Evolutionary conservation across 2,329 filamentous ascomycete genomes (phyloP), one percentile per base, ranked within the genome.

Genomic region (Nothopassalora personata): DNA sequence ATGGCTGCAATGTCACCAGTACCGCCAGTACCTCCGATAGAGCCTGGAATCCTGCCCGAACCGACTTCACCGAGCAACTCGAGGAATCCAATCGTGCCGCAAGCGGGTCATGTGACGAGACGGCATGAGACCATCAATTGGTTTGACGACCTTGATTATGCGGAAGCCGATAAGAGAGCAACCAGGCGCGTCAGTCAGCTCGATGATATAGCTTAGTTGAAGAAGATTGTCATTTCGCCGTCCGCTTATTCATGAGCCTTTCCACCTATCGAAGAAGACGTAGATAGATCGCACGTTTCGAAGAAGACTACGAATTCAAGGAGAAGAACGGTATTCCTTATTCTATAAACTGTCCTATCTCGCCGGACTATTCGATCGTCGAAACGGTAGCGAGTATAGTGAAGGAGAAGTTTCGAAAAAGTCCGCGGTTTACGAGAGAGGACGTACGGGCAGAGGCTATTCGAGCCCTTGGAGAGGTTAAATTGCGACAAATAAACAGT

Each of bases 111-210:
- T 55, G 63, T 60, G 23, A 53, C 52, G 13, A 50, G n/a, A 45
- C 59, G 63, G 50, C 63, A 65, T 57, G 61, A 56, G 18, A 63
- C 58, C 34, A 63, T 57, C 43, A 57, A 58, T 55, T 59, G 54
- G 58, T 62, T 60, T 36, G 60, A 64, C 33, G 60, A 64, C 33
- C 58, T 57, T 27, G 53, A 59, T 46, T 28, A 36, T 34, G 50
- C 57, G 30, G 34, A 59, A 30, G 55, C 56, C n/a, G 57, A 55
- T 27, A n/a, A 28, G 43, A 43, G 30, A 43, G 27, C 4, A 30
- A 47, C 34, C 13, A 57, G 48, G n/a, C 31, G 48, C 4, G 39
- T 45, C 10, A 54, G 52, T 46, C 30, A 27, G 23, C 39, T 54
- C 19, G 52, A 54, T 46, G 52, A 45, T 46, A 18, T 54, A 23